Evolutionary conservation across 805 yeast species (phyloP).

Genomic region (Saccharomyces kudriavzevii): DNA sequence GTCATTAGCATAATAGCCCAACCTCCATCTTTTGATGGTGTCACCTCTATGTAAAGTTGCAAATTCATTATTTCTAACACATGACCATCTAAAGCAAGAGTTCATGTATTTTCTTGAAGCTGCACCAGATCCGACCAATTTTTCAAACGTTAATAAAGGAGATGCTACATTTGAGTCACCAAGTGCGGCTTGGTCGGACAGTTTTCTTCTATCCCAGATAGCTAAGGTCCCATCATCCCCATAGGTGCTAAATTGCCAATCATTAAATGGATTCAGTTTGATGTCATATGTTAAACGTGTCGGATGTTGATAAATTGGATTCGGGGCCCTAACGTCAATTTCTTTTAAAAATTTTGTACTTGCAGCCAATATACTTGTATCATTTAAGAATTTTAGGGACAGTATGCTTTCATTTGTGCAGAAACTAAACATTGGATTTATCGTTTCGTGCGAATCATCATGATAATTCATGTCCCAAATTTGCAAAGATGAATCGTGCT

Average conservation of each 20-base stretch:
- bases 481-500: conserved; percentile 68
- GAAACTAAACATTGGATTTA: conserved; percentile 48
- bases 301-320: conserved; percentile 64
- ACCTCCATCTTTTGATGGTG: conserved; percentile 70
- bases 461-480: conserved; percentile 72
- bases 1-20: conserved; percentile 45
- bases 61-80: conserved; percentile 60
- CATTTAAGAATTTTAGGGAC: conserved; percentile 59
- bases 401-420: conserved; percentile 69
- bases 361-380: conserved; percentile 58
- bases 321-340: conserved; percentile 59
- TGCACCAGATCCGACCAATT: conserved; percentile 48
- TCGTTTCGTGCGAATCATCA: conserved; percentile 41
- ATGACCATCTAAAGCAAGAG: conserved; percentile 64
- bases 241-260: conserved; percentile 59
- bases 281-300: conserved; percentile 66
- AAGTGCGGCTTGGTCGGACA: conserved; percentile 29
- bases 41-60: conserved; percentile 75
- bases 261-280: conserved; percentile 59
- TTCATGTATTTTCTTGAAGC: conserved; percentile 50
- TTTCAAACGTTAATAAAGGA: conserved; percentile 54
- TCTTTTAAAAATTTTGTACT: conserved; percentile 71
- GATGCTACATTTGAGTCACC: conserved; percentile 35
- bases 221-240: conserved; percentile 81
- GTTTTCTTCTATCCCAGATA: conserved; percentile 69